Percentiles rank a stretch among this genome's conserved stretches.
phyloP scores from a whole-genome alignment of 2,329 filamentous ascomycete genomes.

The Metarhizium humberi region DNA sequence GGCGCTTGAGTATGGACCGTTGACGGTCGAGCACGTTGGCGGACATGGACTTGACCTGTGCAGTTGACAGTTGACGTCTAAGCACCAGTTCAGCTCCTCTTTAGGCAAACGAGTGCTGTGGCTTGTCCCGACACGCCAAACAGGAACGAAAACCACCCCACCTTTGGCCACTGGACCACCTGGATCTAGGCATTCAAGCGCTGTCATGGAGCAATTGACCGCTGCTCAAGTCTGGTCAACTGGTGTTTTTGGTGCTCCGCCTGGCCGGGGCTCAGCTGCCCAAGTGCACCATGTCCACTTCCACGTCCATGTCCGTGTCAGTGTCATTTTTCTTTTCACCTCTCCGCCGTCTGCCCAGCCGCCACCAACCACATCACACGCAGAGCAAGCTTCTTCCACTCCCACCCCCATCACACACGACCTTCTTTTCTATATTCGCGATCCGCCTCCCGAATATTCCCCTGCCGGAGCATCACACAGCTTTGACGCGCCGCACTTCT shows the following conservation, averaged over 20 bases:
- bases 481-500: slow-evolving; percentile 13
- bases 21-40: too few species aligned
- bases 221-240: too few species aligned
- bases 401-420: slow-evolving; percentile 7
- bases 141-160: too few species aligned
- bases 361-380: slow-evolving; percentile 3
- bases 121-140: too few species aligned
- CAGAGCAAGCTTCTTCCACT: slow-evolving; percentile 5
- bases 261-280: background rate
- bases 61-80: too few species aligned
- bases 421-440: background rate
- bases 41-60: too few species aligned
- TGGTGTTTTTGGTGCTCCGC: too few species aligned
- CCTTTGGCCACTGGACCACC: background rate
- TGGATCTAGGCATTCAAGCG: too few species aligned
- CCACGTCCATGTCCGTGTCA: background rate
- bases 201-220: background rate
- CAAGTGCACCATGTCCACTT: background rate
- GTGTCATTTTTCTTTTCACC: background rate
- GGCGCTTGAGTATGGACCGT: too few species aligned
- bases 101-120: too few species aligned
- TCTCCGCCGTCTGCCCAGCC: background rate
- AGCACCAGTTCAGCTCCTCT: too few species aligned
- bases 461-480: slow-evolving; percentile 1
- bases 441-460: background rate